Conservation (phyloP, 305 asterid species). For the Nicotiana rustica region DNA sequence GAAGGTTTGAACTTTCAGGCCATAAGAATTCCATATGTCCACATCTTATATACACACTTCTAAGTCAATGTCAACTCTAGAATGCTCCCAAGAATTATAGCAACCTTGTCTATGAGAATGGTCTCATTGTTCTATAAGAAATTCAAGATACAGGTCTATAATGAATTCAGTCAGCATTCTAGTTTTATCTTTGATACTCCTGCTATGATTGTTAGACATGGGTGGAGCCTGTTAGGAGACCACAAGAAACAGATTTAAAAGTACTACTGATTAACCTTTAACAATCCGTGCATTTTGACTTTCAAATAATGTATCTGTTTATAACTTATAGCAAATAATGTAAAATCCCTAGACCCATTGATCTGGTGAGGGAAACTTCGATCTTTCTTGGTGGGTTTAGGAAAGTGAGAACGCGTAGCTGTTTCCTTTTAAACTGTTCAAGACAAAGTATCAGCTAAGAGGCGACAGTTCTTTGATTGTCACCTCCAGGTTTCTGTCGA, state of each 20-base stretch:
- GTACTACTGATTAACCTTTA: background rate
- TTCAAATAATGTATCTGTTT: background rate
- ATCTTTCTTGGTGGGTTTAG: background rate
- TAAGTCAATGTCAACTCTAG: background rate
- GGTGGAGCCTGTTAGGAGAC: background rate
- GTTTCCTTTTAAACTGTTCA: background rate
- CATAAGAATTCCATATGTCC: background rate
- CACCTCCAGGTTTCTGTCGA: background rate
- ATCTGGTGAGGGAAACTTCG: background rate
- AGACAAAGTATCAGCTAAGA: background rate
- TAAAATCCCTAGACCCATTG: background rate
- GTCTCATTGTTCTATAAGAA: background rate
- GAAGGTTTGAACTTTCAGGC: background rate
- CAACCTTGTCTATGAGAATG: background rate
- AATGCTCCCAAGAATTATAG: constrained; percentile 1
- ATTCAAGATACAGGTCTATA: background rate
- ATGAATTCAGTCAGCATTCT: background rate
- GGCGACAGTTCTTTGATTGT: background rate
- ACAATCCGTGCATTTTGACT: background rate
- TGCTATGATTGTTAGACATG: background rate
- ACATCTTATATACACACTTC: background rate
- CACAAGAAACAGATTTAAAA: background rate
- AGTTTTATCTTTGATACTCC: constrained; percentile 7
- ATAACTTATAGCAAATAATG: background rate
- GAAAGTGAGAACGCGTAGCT: background rate